These are phyloP conservation scores for Isatis tinctoria DNA, from an alignment of 345 rosid genomes.

Conservation along the genomic window DNA sequence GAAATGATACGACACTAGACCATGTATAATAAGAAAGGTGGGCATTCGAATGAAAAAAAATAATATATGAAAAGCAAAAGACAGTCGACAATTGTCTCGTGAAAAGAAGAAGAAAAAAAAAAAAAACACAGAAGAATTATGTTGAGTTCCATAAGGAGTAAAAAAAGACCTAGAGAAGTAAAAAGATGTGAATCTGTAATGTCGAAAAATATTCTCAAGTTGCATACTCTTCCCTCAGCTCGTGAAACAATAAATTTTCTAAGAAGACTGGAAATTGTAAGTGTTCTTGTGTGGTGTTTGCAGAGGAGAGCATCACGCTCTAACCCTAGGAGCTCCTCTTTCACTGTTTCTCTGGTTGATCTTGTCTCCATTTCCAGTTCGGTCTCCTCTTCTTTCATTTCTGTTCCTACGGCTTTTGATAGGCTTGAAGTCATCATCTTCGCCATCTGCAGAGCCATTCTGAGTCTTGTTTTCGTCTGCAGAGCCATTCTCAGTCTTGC, in stretches of 20 bases:
- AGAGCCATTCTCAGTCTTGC: constrained; percentile 6
- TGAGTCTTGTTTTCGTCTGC: constrained; percentile 17
- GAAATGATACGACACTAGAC: too few species aligned
- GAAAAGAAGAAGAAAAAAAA: not conserved
- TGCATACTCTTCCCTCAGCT: constrained; percentile 1
- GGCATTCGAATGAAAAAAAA: too few species aligned
- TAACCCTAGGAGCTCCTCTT: constrained; percentile 1
- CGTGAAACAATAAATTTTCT: not conserved
- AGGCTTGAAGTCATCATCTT: constrained; percentile 6
- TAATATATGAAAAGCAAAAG: not conserved
- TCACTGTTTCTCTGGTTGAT: constrained; percentile 6
- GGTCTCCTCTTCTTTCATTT: constrained; percentile 7
- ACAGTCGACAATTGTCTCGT: not conserved
- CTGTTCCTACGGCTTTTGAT: constrained; percentile 17
- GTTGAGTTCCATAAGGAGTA: not conserved
- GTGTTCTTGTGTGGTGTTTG: constrained; percentile 5
- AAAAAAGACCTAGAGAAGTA: constrained; percentile 1
- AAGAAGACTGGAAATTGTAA: not conserved
- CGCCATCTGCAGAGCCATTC: constrained; percentile 25
- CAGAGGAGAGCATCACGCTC: constrained; percentile 5
- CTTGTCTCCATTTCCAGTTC: constrained; percentile 1
- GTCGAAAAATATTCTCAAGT: constrained; percentile 7
- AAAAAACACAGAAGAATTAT: not conserved
- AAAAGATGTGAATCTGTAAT: constrained; percentile 17
- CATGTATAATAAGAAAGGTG: too few species aligned